Base-by-base conservation (phyloP, 495 filamentous ascomycete genomes). In the Evernia prunastri region DNA sequence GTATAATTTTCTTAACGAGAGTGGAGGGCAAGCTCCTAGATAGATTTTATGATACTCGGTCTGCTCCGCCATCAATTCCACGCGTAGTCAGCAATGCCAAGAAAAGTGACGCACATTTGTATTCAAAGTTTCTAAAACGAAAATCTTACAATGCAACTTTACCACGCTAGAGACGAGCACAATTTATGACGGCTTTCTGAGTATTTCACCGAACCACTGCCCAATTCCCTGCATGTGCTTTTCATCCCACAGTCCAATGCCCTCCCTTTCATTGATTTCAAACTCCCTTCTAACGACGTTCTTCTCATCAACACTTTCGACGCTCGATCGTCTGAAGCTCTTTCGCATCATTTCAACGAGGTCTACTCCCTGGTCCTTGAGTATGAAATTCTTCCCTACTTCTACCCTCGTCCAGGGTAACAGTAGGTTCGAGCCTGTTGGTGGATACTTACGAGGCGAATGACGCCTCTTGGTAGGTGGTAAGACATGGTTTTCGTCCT, bases 341-440 rank as follows among this genome's bases (percentile, higher is more conserved):
- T 60, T 67, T 29, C 51, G 56, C 59, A 71, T 60, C 37, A 63
- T 18, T 29, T 66, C 56, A 31, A 58, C 60, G 4, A 71, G 56
- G 51, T 71, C 67, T 3, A 59, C 33, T 20, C 65, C 62, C 58
- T 69, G 69, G 40, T 66, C 63, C 54, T 49, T 59, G 8, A 71
- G 54, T 17, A 62, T 33, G 51, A 31, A 61, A 15, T 61, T 53
- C n/a, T 61, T 58, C 15, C 69, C 68, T 23, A 68, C 53, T 13
- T 65, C 63, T 27, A 71, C 54, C 35, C 57, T 51, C 37, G 65
- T 69, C 15, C 43, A n/a, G 8, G 67, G 69, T 9, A 71, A 49
- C 11, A 36, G 9, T n/a, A 69, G 65, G 9, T 61, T 54, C 27
- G 68, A 71, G 29, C 42, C 60, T 6, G 33, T 37, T 23, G 67